Evolutionary conservation across 306 rosid genomes (phyloP), one percentile per base, ranked within the genome.

Genomic region (Vigna hirtella): DNA sequence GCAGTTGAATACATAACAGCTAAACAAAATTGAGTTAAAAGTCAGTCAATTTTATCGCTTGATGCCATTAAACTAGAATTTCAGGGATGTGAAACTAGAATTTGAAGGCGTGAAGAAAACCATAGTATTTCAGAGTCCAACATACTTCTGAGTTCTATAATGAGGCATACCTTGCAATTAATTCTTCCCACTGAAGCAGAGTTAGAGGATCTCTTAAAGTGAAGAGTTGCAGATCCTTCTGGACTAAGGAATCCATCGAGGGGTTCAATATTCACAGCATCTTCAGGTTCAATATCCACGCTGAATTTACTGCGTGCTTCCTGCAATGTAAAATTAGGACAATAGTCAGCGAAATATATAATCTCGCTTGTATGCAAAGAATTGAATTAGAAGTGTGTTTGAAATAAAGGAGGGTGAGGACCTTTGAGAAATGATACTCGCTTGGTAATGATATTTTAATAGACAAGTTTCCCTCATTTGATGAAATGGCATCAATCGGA

Each of bases 381-480:
- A 43, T 55, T 43, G 78, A 82, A 49, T 61, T 26, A 16, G 5
- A 43, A 57, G 40, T 24, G 72, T 16, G 40, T 17, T 77, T 68
- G 65, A 74, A 73, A 61, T 67, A 79, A 47, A 24, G 64, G 43
- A 64, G 38, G 66, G 64, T 32, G 56, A 71, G 64, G 85, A 95
- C 98, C 96, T 95, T 95, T 20, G 99, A 93, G 86, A 95, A 95
- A 77, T 93, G 99, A 79, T 84, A 95, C 84, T 85, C 98, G 73
- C 88, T 88, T 15, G 97, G 93, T 63, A 93, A 76, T 57, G 91
- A 87, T 81, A 95, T 85, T 83, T 84, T 75, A 62, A 93, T 87
- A 52, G 77, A 83, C 72, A 95, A 70, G 79, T 85, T 87, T 51
- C 99, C 99, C 85, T 91, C 93, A 68, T 84, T 84, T 65, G 97